Base-by-base conservation (phyloP, 2,329 filamentous ascomycete genomes). In the Dactylellina cionopaga region DNA sequence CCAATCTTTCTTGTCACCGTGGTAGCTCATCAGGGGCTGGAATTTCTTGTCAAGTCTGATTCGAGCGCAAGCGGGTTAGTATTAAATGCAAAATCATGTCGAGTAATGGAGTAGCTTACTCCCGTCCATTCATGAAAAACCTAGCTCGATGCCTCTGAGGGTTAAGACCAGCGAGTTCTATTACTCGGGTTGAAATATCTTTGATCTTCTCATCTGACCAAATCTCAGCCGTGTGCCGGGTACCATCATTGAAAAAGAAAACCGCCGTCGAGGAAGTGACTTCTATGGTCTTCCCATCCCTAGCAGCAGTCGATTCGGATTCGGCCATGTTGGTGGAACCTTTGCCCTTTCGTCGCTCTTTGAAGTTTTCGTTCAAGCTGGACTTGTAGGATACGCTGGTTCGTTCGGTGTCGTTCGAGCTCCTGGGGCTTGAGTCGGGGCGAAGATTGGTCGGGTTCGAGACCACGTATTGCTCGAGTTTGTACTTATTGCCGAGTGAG, bases 401-500 rank as follows among this genome's bases (percentile, higher is more conserved):
- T 11, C 35, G 43, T 10, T 25, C 15, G 25, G 37, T 60, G 6
- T 62, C 56, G 22, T 9, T 51, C 2, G 58, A 71, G 1, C 17
- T 22, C n/a, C 65, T 31, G 24, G 56, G 56, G 17, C n/a, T 33
- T 2, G 51, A 39, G 54, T 39, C 25, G 1, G 33, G 17, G 37
- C 51, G 27, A n/a, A 72, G 37, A 35, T 72, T 72, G 6, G 33
- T 37, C 5, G 68, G 68, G 15, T 72, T 51, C 17, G 27, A 65
- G 22, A 72, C n/a, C 7, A 72, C 49, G 35, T 47, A 58, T 2
- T 24, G 6, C 5, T 59, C 59, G 31, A 63, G 52, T 46, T 41
- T 47, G 59, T 72, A 72, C 41, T 27, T 60, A 37, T 65, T 72
- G 19, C 68, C 68, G 5, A 39, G 19, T 2, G 46, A 41, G 39